A percentile compares a stretch with the other conserved stretches of the same genome.
phyloP scores from a whole-genome alignment of 108 stramenopile genomes.

The Asterionellopsis glacialis region DNA sequence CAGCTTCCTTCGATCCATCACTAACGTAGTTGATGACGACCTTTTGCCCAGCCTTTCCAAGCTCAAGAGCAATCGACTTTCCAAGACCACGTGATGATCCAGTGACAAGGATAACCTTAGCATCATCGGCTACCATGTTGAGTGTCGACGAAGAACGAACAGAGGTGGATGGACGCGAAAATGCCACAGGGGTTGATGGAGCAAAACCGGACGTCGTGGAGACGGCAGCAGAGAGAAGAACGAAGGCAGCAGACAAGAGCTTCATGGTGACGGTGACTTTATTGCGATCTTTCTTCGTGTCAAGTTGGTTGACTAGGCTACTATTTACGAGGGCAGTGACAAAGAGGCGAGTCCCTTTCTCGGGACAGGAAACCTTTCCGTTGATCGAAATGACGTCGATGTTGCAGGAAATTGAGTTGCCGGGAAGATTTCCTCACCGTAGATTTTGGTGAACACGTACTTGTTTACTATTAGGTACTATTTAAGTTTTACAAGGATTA shows the following conservation, averaged over 20 bases:
- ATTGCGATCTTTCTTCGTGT: not conserved
- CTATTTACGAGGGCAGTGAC: too few species aligned
- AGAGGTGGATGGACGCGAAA: not conserved
- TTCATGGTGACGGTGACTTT: slow-evolving; percentile 1
- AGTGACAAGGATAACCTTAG: slow-evolving; percentile 87
- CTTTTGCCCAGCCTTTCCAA: slow-evolving; percentile 86
- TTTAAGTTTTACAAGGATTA: too few species aligned
- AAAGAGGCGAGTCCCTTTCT: too few species aligned
- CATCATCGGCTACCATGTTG: slow-evolving; percentile 77
- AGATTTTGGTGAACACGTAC: too few species aligned
- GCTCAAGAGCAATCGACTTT: slow-evolving; percentile 85
- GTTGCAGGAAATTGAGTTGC: too few species aligned
- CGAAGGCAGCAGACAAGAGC: slow-evolving; percentile 1
- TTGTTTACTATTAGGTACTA: too few species aligned
- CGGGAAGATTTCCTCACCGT: too few species aligned
- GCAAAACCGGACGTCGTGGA: slow-evolving; percentile 3
- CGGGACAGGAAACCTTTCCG: too few species aligned
- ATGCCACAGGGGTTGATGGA: slow-evolving; percentile 2
- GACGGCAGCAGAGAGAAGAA: slow-evolving; percentile 1
- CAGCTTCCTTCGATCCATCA: slow-evolving; percentile 74
- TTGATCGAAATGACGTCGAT: too few species aligned
- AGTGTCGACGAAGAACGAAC: slow-evolving; percentile 29
- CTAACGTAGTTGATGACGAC: slow-evolving; percentile 92
- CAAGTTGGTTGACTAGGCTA: too few species aligned
- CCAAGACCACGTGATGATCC: slow-evolving; percentile 94